phyloP scores from a whole-genome alignment of 23 red algal genomes.

The Gracilaria gracilis region DNA sequence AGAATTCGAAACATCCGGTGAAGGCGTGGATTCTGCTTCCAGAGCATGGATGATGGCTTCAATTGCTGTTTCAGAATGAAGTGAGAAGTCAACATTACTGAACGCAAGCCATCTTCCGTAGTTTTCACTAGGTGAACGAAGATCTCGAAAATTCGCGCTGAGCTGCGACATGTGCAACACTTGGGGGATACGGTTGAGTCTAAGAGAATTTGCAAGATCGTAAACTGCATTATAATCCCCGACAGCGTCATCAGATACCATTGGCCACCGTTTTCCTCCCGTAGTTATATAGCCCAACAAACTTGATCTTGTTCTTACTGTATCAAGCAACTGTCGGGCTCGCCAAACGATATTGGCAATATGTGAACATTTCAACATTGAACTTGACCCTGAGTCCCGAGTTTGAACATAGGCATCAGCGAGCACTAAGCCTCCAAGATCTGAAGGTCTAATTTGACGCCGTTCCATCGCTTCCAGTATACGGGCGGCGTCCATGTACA shows the following conservation, averaged over 20 bases:
- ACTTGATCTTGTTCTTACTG: neutral
- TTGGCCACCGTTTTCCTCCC: conserved; percentile 27
- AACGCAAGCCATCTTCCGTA: neutral
- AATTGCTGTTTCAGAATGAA: conserved; percentile 20
- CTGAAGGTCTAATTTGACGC: conserved; percentile 36
- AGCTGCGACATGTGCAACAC: neutral
- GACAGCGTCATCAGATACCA: neutral
- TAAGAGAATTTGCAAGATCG: conserved; percentile 28
- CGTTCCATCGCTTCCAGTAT: conserved; percentile 31
- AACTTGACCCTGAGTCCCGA: neutral
- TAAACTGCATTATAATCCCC: neutral
- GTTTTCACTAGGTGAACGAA: neutral
- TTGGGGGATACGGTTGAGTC: conserved; percentile 29
- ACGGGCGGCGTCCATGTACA: conserved; percentile 67
- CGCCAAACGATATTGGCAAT: neutral
- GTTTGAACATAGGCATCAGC: conserved; percentile 28
- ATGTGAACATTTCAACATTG: conserved; percentile 27
- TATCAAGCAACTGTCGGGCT: neutral
- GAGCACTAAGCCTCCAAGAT: conserved; percentile 42
- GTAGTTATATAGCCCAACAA: conserved; percentile 36
- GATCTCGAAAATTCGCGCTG: neutral
- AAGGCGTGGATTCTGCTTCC: neutral
- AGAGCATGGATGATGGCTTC: conserved; percentile 26
- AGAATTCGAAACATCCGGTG: too few relatives aligned
- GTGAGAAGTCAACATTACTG: conserved; percentile 10